A percentile compares a stretch with the other conserved stretches of the same genome.
Evolutionary conservation across 2,329 filamentous ascomycete species (phyloP).

Genomic region (Domatiomyces globalis): DNA sequence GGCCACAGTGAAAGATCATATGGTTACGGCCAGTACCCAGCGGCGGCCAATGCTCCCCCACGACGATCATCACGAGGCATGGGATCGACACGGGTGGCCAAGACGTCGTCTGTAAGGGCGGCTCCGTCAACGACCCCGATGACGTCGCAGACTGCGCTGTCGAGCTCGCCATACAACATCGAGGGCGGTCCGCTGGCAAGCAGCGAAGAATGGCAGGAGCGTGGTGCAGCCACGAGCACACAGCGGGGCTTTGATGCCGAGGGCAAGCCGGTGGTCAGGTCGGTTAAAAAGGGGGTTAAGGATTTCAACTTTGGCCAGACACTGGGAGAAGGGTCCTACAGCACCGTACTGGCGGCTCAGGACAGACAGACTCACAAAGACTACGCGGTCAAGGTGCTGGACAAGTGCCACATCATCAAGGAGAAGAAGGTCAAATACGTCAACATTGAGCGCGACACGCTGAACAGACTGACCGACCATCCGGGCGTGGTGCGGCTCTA

Average conservation of each 20-base stretch:
- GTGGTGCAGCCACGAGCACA: conserved; percentile 73
- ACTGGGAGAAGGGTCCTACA: conserved; percentile 93
- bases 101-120: conserved; percentile 10
- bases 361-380: conserved; percentile 90
- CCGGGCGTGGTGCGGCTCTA: conserved; percentile 92
- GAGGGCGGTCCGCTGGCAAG: conserved; percentile 48
- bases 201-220: conserved; percentile 91
- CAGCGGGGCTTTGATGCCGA: conserved; percentile 73
- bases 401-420: conserved; percentile 98
- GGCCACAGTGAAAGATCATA: conserved; percentile 58
- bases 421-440: conserved; percentile 99
- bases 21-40: conserved; percentile 40
- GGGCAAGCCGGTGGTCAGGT: conserved; percentile 65
- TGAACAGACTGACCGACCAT: conserved; percentile 91
- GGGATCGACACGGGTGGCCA: conserved; percentile 32
- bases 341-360: conserved; percentile 81
- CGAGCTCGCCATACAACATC: conserved; percentile 36
- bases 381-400: conserved; percentile 94
- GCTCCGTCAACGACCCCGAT: conserved; percentile 16
- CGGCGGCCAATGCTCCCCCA: conserved; percentile 36
- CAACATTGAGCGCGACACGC: conserved; percentile 96
- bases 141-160: conserved; percentile 22
- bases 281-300: conserved; percentile 91
- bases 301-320: conserved; percentile 90
- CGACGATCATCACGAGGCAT: conserved; percentile 63